These are phyloP conservation scores for Ganoderma leucocontextum DNA, from an alignment of 1,284 basidiomycete species.

Conservation along the genomic window DNA sequence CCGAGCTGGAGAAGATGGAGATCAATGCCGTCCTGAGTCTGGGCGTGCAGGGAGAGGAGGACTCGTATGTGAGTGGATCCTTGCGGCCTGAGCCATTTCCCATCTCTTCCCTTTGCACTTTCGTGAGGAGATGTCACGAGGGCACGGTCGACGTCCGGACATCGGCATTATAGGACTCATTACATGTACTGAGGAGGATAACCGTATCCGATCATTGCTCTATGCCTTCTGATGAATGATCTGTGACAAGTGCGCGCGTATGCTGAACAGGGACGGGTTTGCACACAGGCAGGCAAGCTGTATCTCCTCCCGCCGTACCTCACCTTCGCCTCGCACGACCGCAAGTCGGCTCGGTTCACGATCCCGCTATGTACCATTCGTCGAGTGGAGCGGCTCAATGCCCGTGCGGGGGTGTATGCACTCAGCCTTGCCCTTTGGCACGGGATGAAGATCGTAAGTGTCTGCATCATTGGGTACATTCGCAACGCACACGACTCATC, in stretches of 20 bases:
- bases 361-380: slow-evolving; percentile 94
- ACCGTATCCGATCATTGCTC: neutral
- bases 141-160: neutral
- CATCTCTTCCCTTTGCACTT: neutral
- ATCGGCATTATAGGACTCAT: neutral
- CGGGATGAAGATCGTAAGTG: slow-evolving; percentile 89
- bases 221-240: neutral
- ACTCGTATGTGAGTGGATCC: slow-evolving; percentile 84
- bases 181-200: neutral
- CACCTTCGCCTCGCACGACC: slow-evolving; percentile 91
- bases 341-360: slow-evolving; percentile 91
- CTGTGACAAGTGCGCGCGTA: neutral
- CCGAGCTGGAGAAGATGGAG: slow-evolving; percentile 80
- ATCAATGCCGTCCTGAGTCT: slow-evolving; percentile 91
- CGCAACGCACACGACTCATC: neutral
- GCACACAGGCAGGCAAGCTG: slow-evolving; percentile 84
- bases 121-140: neutral
- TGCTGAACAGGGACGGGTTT: slow-evolving; percentile 10
- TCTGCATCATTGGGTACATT: neutral
- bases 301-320: slow-evolving; percentile 92
- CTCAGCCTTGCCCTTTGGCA: slow-evolving; percentile 96
- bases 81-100: neutral
- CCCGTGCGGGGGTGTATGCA: slow-evolving; percentile 93
- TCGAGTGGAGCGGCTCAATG: slow-evolving; percentile 93
- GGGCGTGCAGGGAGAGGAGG: slow-evolving; percentile 81